Percentiles rank a stretch among this genome's conserved stretches.
phyloP scores from a whole-genome alignment of 352 stramenopile species.

The Globisporangium iwayamae region DNA sequence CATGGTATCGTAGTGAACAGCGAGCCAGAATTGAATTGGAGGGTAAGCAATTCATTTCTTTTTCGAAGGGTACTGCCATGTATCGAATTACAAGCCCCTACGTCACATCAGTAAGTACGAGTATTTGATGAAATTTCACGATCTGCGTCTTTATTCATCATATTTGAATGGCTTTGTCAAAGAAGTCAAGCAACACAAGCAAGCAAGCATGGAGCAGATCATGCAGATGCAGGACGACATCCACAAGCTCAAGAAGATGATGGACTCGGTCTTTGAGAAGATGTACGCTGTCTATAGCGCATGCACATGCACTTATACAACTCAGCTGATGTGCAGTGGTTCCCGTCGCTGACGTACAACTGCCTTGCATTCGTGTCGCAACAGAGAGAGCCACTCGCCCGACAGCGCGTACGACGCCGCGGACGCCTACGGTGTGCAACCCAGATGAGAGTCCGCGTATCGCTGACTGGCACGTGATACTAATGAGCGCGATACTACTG shows the following conservation, averaged over 20 bases:
- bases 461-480: no score
- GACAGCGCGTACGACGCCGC: conserved; percentile 61
- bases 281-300: conserved; percentile 38
- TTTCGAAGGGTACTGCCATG: no score
- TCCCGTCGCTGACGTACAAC: not conserved
- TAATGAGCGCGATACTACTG: no score
- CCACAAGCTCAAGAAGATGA: conserved; percentile 91
- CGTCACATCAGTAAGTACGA: no score
- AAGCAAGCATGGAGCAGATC: conserved; percentile 74
- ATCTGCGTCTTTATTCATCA: not conserved
- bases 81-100: no score
- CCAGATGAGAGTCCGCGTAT: not conserved
- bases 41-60: no score
- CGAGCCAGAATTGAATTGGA: no score
- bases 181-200: not conserved
- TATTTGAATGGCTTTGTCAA: not conserved
- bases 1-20: no score
- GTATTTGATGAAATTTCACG: no score
- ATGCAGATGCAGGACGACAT: conserved; percentile 91
- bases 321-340: not conserved
- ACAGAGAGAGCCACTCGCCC: conserved; percentile 57
- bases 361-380: not conserved
- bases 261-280: conserved; percentile 84
- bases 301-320: not conserved
- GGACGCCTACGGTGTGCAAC: conserved; percentile 65